Percentiles rank a stretch among this genome's conserved stretches.
Evolutionary conservation across 2,329 filamentous ascomycete species (phyloP).

Genomic region (Ceratocystis variospora): DNA sequence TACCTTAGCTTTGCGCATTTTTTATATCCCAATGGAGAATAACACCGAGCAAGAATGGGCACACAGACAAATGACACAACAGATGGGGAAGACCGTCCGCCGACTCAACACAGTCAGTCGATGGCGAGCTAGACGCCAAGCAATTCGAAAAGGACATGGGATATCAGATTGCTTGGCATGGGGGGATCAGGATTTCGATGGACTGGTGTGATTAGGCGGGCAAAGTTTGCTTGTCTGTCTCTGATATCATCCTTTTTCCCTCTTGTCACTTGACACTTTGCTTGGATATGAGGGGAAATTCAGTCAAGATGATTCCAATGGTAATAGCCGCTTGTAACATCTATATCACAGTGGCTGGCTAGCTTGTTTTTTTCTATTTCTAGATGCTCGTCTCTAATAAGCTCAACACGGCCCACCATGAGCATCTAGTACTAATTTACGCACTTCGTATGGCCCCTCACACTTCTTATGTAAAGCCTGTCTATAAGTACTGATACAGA

Average conservation of each 20-base stretch:
- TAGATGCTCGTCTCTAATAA: neutral
- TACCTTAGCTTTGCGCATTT: neutral
- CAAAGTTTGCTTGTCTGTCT: too few species aligned
- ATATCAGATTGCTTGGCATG: constrained; percentile 7
- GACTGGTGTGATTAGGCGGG: neutral
- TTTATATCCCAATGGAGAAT: constrained; percentile 1
- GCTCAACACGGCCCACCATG: neutral
- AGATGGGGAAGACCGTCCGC: neutral
- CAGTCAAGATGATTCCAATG: too few species aligned
- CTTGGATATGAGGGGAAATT: too few species aligned
- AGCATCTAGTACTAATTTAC: neutral
- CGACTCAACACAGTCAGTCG: neutral
- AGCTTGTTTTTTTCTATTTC: too few species aligned
- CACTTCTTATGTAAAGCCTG: neutral
- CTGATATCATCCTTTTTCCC: too few species aligned
- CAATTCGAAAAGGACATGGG: neutral
- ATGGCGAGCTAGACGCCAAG: constrained; percentile 7
- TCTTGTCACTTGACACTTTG: too few species aligned
- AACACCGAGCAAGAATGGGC: neutral
- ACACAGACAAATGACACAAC: neutral
- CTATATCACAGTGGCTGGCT: too few species aligned
- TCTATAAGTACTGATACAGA: constrained; percentile 7
- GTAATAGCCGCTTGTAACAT: too few species aligned
- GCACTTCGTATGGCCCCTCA: neutral
- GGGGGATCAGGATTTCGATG: neutral